phyloP scores from a whole-genome alignment of 176 grass and related monocot genomes.

The Olyra latifolia region DNA sequence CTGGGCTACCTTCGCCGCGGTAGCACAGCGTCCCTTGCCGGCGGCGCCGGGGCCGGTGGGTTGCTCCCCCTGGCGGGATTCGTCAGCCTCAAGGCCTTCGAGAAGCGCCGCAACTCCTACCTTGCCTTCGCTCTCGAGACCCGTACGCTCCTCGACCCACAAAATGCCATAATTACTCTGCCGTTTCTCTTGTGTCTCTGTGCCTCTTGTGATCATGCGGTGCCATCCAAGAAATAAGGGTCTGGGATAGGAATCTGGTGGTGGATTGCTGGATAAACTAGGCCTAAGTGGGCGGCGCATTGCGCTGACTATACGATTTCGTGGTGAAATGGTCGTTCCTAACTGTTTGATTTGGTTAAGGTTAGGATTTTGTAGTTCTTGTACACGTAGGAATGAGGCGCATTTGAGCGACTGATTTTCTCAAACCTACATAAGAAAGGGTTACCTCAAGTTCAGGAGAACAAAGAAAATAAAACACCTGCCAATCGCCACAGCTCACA shows the following conservation, averaged over 20 bases:
- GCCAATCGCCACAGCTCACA: too few species aligned
- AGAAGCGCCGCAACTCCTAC: constrained; percentile 77
- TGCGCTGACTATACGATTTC: background rate
- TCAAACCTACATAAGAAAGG: too few species aligned
- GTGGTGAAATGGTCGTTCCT: background rate
- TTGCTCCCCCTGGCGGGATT: constrained; percentile 77
- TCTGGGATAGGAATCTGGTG: background rate
- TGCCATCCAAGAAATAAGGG: background rate
- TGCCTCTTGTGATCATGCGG: background rate
- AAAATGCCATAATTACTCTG: background rate
- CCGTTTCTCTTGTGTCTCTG: background rate
- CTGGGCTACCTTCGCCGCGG: constrained; percentile 75
- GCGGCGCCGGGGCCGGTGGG: constrained; percentile 61
- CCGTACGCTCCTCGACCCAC: constrained; percentile 24
- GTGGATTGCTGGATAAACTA: background rate
- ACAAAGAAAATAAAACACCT: too few species aligned
- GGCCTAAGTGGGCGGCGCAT: background rate
- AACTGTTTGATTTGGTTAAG: background rate
- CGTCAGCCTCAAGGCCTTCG: constrained; percentile 92
- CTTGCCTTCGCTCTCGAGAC: constrained; percentile 75
- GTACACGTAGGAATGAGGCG: background rate
- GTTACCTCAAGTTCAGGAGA: too few species aligned
- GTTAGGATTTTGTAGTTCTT: background rate
- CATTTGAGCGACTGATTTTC: background rate
- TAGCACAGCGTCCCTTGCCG: constrained; percentile 81